Base-by-base conservation (phyloP, 257 asterid species). In the Ballota nigra region DNA sequence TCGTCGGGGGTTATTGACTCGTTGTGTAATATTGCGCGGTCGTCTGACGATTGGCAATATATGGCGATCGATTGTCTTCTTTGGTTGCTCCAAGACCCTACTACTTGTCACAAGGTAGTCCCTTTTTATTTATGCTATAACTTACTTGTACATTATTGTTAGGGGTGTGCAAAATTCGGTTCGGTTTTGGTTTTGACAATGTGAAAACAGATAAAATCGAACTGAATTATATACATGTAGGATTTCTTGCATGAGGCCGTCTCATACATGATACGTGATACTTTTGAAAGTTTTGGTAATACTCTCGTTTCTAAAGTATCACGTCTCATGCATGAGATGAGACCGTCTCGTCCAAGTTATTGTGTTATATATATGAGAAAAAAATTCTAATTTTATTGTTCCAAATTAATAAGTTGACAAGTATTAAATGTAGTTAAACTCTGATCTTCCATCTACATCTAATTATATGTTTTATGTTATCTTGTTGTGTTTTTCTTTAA, bases 41-140 rank as follows among this genome's bases (percentile, higher is more conserved):
- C 99, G 16, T 95, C 99, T 0, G 99, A 95, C 29, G 99, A 95
- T 66, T 95, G 99, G 98, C 99, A 95, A 71, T 95, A 85, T 78
- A 95, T 95, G 99, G 99, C 98, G 49, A 81, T 95, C 26, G 99
- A 95, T 70, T 95, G 99, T 77, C 97, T 95, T 82, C 79, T 89
- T 77, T 95, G 98, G 98, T 84, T 92, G 86, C 96, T 95, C 61
- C 96, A 95, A 77, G 99, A 95, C 58, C 87, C 96, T 6, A 86
- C 72, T 79, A 89, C 92, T 40, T 83, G 90, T 56, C 96, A 87
- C 74, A 95, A 95, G 99, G 99, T 95, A 79, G 79, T 66, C 51
- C 20, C 7, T n/a, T 22, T n/a, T n/a, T 70, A 62, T 36, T 58
- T 57, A 4, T 28, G 10, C 24, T 13, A 13, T n/a, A n/a, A 15